These are phyloP conservation scores for Xylogone sp. DNA, from an alignment of 2,329 filamentous ascomycete genomes.

Conservation along the genomic window DNA sequence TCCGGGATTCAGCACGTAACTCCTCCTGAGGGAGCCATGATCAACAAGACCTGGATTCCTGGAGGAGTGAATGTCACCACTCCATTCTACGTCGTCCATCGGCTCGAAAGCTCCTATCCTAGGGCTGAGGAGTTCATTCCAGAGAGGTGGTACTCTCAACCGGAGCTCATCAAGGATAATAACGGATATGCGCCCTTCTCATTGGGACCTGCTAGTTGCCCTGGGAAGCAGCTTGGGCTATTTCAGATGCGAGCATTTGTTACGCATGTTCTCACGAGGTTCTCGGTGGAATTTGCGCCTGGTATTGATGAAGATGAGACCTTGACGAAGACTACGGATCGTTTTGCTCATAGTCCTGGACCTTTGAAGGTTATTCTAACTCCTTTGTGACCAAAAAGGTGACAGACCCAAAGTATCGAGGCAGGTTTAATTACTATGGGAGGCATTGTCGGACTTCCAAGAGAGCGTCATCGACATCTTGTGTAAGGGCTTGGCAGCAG, in stretches of 20 bases:
- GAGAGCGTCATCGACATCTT: no score
- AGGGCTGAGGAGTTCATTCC: constrained; percentile 15
- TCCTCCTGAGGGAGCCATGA: constrained; percentile 26
- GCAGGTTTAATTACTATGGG: no score
- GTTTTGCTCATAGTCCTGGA: constrained; percentile 12
- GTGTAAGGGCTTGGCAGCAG: no score
- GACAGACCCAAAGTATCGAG: no score
- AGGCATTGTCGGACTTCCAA: no score
- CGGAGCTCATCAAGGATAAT: constrained; percentile 17
- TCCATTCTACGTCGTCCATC: neutral
- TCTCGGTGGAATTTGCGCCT: constrained; percentile 13
- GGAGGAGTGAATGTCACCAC: neutral
- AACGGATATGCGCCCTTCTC: constrained; percentile 25
- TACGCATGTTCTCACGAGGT: constrained; percentile 11
- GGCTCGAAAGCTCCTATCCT: neutral
- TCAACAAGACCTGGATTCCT: constrained; percentile 2
- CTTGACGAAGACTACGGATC: constrained; percentile 13
- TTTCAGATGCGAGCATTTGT: constrained; percentile 16
- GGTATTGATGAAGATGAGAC: constrained; percentile 12
- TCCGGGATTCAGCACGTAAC: constrained; percentile 31
- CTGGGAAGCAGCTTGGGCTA: constrained; percentile 15
- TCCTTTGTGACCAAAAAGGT: no score
- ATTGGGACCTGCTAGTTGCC: constrained; percentile 19
- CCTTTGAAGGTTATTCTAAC: constrained; percentile 14
- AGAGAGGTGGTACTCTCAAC: constrained; percentile 17